Evolutionary conservation across 805 yeast genomes (phyloP).

Genomic region (Candida oleophila): DNA sequence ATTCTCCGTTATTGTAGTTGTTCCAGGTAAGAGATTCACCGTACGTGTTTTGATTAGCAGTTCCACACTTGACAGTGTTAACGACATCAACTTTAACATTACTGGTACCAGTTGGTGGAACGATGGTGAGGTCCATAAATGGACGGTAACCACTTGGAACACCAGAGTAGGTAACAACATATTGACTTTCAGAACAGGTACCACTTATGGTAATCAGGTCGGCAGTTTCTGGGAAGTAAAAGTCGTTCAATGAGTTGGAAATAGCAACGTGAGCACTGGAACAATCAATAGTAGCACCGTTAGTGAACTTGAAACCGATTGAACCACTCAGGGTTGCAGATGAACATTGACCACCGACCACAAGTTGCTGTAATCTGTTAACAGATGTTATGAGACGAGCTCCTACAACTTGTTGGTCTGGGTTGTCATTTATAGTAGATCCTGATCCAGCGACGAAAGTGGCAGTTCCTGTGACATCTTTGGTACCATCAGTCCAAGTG

Average conservation of each 20-base stretch:
- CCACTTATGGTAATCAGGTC: slow-evolving; percentile 6
- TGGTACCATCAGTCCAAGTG: slow-evolving; percentile 16
- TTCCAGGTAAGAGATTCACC: not conserved
- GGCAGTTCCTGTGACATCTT: slow-evolving; percentile 10
- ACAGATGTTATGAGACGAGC: not conserved
- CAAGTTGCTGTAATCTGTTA: not conserved
- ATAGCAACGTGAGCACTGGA: slow-evolving; percentile 17
- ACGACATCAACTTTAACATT: slow-evolving; percentile 2
- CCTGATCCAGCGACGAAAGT: slow-evolving; percentile 6
- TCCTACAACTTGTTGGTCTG: not conserved
- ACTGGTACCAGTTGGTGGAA: slow-evolving; percentile 1
- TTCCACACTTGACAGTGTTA: slow-evolving; percentile 13
- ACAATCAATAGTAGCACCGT: slow-evolving; percentile 19
- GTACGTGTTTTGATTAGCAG: not conserved
- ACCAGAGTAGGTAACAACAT: slow-evolving; percentile 10
- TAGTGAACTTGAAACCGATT: slow-evolving; percentile 16
- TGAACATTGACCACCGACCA: not conserved
- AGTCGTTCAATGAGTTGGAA: slow-evolving; percentile 20
- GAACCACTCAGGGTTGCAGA: slow-evolving; percentile 20
- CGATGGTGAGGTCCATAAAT: slow-evolving; percentile 13
- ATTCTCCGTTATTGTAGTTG: slow-evolving; percentile 2
- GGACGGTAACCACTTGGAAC: slow-evolving; percentile 9
- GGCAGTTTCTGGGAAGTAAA: slow-evolving; percentile 15
- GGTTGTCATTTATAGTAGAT: not conserved
- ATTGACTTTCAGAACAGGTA: slow-evolving; percentile 14